These are phyloP conservation scores for Jackrogersella multiformis DNA, from an alignment of 495 filamentous ascomycete species.

Conservation along the genomic window DNA sequence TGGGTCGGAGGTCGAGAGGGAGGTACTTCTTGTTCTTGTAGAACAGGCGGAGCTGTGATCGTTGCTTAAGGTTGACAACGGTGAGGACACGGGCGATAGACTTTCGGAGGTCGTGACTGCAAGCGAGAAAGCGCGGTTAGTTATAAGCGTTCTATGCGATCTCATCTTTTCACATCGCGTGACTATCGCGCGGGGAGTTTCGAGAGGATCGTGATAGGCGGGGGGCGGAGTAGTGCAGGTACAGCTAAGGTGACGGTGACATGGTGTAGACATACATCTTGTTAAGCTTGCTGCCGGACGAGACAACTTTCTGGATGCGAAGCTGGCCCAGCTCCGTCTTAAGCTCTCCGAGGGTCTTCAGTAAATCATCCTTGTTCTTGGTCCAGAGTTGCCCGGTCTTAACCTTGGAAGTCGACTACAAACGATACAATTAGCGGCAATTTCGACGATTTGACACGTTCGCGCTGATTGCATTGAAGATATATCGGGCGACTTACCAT, in stretches of 20 bases:
- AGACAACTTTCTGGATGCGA: constrained; percentile 96
- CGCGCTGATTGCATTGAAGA: constrained; percentile 6
- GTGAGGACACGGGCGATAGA: constrained; percentile 97
- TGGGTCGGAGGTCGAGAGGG: constrained; percentile 94
- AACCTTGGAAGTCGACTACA: constrained; percentile 87
- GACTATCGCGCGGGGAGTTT: constrained; percentile 5
- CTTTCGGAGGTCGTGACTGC: constrained; percentile 98
- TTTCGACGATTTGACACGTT: background rate
- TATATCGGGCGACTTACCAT: constrained; percentile 57
- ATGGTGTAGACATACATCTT: constrained; percentile 80
- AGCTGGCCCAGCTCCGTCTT: constrained; percentile 94
- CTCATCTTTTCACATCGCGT: constrained; percentile 10
- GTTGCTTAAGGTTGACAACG: constrained; percentile 99
- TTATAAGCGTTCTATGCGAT: background rate
- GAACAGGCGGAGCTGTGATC: constrained; percentile 96
- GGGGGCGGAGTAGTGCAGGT: background rate
- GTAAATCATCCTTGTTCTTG: constrained; percentile 98
- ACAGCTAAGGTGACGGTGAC: background rate
- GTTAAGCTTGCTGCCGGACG: constrained; percentile 90
- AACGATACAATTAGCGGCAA: constrained; percentile 16
- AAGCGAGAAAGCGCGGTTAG: background rate
- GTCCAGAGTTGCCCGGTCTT: constrained; percentile 95
- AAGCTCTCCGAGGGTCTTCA: constrained; percentile 90
- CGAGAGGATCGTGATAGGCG: constrained; percentile 4
- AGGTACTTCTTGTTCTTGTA: constrained; percentile 99